Evolutionary conservation across 805 yeast genomes (phyloP), one percentile per base, ranked within the genome.

Genomic region (Yarrowia sp.): DNA sequence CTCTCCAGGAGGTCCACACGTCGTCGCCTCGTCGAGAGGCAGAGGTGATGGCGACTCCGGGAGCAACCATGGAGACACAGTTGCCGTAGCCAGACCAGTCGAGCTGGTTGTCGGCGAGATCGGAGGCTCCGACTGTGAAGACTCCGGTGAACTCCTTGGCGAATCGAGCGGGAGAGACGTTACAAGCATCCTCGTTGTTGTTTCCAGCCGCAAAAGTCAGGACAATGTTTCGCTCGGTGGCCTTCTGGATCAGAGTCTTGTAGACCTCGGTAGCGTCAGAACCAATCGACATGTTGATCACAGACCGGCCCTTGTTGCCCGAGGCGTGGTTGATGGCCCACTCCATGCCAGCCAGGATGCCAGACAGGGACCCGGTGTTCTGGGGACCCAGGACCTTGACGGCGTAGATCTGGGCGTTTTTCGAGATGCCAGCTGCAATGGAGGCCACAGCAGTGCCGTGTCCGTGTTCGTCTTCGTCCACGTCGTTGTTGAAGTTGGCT

Each of bases 361-460:
- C 88, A 60, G 87, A 82, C 83, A 84, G 84, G 66, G 85, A 75
- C 67, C 89, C 89, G 20, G 85, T 80, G 68, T 89, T 89, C 74
- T 83, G 81, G 69, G 85, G 80, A 73, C 86, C 80, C 76, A 86
- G 80, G 6, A 86, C 89, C 76, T 86, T 85, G 71, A 86, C 85
- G 56, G 88, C 89, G 70, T 84, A 86, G 71, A 86, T 77, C 39
- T 83, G 78, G 61, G 85, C 87, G 70, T 83, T 80, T 79, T 86
- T 86, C 71, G 89, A 87, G 65, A 86, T 83, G 69, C 88, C 89
- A 76, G 60, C 60, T 3, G 93, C 91, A 42, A 96, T 91, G 79
- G 97, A 97, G 17, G 97, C 96, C 81, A 96, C 91, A 76, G 93
- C 97, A 61, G 97, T 91, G 75, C 98, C 98, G 79, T 92, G 98